Percentiles rank a stretch among this genome's conserved stretches.
Conservation (phyloP, 106 monocot genomes). For the Gastrodia elata region DNA sequence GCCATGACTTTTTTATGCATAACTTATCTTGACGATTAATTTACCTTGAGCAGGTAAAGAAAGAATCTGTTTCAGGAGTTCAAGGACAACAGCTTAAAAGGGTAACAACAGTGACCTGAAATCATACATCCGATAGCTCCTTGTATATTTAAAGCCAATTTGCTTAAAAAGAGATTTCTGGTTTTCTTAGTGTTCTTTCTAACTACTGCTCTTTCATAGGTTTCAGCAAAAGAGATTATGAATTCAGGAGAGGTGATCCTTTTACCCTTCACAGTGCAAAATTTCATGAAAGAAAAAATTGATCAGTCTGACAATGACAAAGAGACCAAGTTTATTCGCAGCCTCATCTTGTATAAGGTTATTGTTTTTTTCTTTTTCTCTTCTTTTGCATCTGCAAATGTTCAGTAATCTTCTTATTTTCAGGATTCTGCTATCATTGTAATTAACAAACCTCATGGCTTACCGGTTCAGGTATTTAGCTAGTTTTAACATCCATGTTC, state of each 20-base stretch:
- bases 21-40: neutral
- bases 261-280: conserved; percentile 46
- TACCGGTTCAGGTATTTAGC: conserved; percentile 71
- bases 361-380: neutral
- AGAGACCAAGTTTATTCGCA: conserved; percentile 48
- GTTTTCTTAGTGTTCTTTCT: conserved; percentile 1
- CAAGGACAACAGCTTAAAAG: conserved; percentile 26
- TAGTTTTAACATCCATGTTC: neutral
- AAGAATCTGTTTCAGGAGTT: conserved; percentile 13
- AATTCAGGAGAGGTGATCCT: conserved; percentile 63
- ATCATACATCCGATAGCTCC: too few species aligned
- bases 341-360: conserved; percentile 82
- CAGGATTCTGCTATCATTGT: conserved; percentile 75
- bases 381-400: neutral
- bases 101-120: conserved; percentile 25
- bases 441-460: conserved; percentile 77
- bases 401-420: conserved; percentile 4
- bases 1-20: neutral
- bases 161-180: neutral
- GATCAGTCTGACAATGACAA: conserved; percentile 20
- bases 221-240: conserved; percentile 64
- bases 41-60: conserved; percentile 35
- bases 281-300: conserved; percentile 15
- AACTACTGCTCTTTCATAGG: conserved; percentile 30
- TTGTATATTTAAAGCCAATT: neutral